These are phyloP conservation scores for Pelargonium myrrhifolium DNA, from an alignment of 441 rosid genomes.

Conservation along the genomic window DNA sequence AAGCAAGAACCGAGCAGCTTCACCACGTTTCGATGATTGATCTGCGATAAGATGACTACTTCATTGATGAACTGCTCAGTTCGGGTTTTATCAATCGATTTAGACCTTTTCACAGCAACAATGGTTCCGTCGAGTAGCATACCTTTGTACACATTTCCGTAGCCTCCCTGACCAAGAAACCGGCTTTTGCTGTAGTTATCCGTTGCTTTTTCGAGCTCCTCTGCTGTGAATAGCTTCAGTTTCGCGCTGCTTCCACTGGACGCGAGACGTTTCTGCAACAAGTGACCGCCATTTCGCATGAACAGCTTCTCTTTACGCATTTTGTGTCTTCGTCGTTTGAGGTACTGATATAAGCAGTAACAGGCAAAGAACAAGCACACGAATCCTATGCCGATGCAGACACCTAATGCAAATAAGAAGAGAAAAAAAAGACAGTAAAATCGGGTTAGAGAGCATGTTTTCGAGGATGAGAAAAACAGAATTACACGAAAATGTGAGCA, in stretches of 20 bases:
- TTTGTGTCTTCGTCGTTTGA: background rate
- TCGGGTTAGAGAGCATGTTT: no score
- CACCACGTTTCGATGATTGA: constrained; percentile 3
- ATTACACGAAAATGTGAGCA: no score
- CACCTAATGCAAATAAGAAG: background rate
- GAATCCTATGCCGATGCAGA: constrained; percentile 1
- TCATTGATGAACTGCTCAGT: constrained; percentile 1
- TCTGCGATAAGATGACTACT: constrained; percentile 1
- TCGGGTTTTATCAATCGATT: background rate
- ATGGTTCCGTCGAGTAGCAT: background rate
- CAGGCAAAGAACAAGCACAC: background rate
- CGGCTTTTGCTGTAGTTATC: background rate
- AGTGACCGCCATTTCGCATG: background rate
- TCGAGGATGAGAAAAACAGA: no score
- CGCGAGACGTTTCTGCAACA: background rate
- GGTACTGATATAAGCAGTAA: background rate
- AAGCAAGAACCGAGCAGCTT: background rate
- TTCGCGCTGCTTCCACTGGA: background rate
- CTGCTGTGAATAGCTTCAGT: background rate
- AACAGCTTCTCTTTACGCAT: background rate
- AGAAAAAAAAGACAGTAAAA: no score
- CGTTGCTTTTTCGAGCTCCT: background rate
- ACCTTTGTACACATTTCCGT: constrained; percentile 1
- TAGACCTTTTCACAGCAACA: background rate
- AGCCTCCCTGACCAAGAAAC: constrained; percentile 9